Conservation (phyloP, 495 filamentous ascomycete species). For the Lophium mytilinum region DNA sequence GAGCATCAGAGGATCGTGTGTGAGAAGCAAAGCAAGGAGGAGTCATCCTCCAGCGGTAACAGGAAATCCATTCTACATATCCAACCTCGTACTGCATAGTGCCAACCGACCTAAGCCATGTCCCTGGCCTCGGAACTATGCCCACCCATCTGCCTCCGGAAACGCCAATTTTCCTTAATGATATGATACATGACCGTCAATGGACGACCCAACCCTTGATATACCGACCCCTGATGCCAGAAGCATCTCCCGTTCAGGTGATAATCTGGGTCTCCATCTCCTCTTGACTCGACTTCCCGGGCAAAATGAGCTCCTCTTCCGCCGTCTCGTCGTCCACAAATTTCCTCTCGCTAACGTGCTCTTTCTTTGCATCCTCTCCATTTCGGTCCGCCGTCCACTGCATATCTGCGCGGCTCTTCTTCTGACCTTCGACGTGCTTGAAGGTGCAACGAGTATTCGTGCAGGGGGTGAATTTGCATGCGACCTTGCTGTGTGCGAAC, state of each 20-base stretch:
- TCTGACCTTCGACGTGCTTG: slow-evolving; percentile 88
- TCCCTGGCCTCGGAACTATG: not conserved
- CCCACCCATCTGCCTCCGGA: not conserved
- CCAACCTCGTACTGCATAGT: too few species aligned
- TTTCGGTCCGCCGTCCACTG: slow-evolving; percentile 60
- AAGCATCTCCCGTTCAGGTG: slow-evolving; percentile 2
- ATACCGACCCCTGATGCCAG: too few species aligned
- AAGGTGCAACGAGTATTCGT: slow-evolving; percentile 75
- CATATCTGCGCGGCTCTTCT: slow-evolving; percentile 67
- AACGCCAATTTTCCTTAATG: not conserved
- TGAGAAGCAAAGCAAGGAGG: too few species aligned
- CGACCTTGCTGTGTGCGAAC: slow-evolving; percentile 73
- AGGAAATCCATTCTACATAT: too few species aligned
- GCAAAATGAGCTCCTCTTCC: slow-evolving; percentile 72
- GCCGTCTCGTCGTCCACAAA: slow-evolving; percentile 64
- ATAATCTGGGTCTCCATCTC: slow-evolving; percentile 23
- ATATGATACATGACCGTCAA: not conserved
- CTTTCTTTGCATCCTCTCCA: slow-evolving; percentile 31
- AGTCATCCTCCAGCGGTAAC: too few species aligned
- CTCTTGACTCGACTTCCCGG: slow-evolving; percentile 39
- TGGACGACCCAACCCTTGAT: too few species aligned
- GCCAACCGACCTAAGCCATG: too few species aligned
- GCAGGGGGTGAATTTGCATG: slow-evolving; percentile 90
- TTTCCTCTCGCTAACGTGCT: slow-evolving; percentile 83
- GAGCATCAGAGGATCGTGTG: too few species aligned